Base-by-base conservation (phyloP, 176 grass and related monocot species). In the Musa beccarii region DNA sequence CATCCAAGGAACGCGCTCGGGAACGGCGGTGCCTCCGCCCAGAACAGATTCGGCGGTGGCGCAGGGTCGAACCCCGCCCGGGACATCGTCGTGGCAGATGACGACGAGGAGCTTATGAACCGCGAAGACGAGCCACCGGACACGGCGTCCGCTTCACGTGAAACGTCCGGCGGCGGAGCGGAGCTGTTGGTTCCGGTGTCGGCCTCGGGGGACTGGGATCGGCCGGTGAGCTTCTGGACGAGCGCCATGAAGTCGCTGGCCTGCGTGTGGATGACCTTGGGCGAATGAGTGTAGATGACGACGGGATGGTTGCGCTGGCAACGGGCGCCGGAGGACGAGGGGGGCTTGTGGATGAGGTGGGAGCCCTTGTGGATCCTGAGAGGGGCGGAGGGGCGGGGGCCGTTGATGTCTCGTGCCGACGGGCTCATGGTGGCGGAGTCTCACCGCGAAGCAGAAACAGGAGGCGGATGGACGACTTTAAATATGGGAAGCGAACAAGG, bases 171-270 rank as follows among this genome's bases (percentile, higher is more conserved):
- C 14, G 29, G 26, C 2, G 13, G 67, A 8, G 3, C 29, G 28
- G 26, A 16, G 67, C 1, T 49, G 21, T 64, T 64, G 3, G 21
- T 34, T 34, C 29, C 68, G 23, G 19, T 61, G 25, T 54, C 13
- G 49, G 21, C 26, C 0, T 43, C 57, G 22, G 59, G 3, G 69
- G 82, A 52, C 52, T 59, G 28, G 21, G 85, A 83, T n/a, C 71
- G 81, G 63, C 86, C 84, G 24, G 86, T 92, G 81, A 92, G 89
- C 72, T 80, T 92, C 86, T 92, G 89, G 50, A 92, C 86, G 81
- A 92, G 83, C 78, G 86, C 78, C 86, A 88, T 86, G 86, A 92
- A 88, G 67, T 92, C 83, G 22, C 67, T 66, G 6, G 86, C 80
- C 28, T 63, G 78, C 29, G 89, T 86, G 75, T 77, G 86, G 75